Percentiles rank a stretch among this genome's conserved stretches.
Evolutionary conservation across 2,329 filamentous ascomycete genomes (phyloP).

Genomic region (Colletotrichum destructivum): DNA sequence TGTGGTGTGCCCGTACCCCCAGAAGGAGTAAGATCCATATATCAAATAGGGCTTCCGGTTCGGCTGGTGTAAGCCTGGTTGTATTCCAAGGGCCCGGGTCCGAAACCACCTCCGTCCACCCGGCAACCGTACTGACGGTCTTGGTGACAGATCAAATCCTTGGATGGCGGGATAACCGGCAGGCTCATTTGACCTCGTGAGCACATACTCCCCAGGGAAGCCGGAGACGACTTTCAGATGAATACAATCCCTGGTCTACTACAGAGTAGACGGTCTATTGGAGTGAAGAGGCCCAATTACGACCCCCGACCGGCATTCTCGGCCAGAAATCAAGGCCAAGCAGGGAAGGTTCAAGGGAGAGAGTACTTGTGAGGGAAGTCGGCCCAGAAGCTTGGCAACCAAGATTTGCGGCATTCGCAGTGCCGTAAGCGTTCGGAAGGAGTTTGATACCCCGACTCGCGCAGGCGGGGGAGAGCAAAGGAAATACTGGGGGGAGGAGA

Average conservation of each 20-base stretch:
- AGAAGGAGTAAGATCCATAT: too few species aligned
- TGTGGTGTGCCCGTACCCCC: neutral
- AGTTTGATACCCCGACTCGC: slow-evolving; percentile 14
- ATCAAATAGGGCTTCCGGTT: too few species aligned
- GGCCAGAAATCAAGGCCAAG: neutral
- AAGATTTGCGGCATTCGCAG: slow-evolving; percentile 16
- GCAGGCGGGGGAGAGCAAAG: neutral
- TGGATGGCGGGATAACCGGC: neutral
- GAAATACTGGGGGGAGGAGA: too few species aligned
- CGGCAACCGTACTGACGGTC: neutral
- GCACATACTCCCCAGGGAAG: neutral
- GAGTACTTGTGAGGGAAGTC: neutral
- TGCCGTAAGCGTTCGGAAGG: slow-evolving; percentile 17
- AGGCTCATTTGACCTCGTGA: neutral
- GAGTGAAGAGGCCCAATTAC: neutral
- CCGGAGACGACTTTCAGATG: neutral
- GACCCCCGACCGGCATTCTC: neutral
- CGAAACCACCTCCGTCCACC: too few species aligned
- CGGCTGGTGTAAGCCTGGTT: too few species aligned
- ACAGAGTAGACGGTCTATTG: neutral
- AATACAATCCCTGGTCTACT: neutral
- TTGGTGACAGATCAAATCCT: neutral
- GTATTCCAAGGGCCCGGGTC: neutral
- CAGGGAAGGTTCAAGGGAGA: neutral
- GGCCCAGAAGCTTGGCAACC: neutral